Base-by-base conservation (phyloP, 805 yeast genomes). In the Ogataea haglerorum region DNA sequence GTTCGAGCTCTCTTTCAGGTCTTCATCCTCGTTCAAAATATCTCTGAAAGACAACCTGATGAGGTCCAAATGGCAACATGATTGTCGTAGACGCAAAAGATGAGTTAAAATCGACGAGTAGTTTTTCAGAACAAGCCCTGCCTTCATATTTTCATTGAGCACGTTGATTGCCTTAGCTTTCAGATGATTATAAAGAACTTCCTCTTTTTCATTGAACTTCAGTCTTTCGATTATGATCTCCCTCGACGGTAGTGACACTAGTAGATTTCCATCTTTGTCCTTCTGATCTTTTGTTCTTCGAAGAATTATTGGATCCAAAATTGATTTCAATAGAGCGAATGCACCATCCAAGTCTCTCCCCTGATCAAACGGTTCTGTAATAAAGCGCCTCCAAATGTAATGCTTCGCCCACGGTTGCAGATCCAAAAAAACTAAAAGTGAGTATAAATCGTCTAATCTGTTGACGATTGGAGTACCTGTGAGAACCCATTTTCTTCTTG, bases 401-500 rank as follows among this genome's bases (percentile, higher is more conserved):
- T 85, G 80, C 51, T 84, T 83, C 28, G 81, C 70, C 97, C 97
- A 91, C 1, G 98, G 98, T 51, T 85, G 87, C n/a, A 90, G 63
- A 30, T 79, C 70, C 34, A 91, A 63, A 53, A 82, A 91, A 49
- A 79, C 78, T 13, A 89, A 76, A 35, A 89, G 62, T 5, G 95
- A 82, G 56, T 76, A 90, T 34, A 91, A 63, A 59, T 91, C 98
- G 59, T 91, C 97, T 8, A 91, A 67, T 47, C 90, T 67, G 60
- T 90, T 90, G 28, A 89, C 84, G 21, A 90, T 85, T 0, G 98
- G 97, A 0, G 98, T 90, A 6, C 98, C 98, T 0, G 97, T 88
- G 34, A 91, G 67, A 3, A 84, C 70, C 98, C 98, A 90, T 45
- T 78, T 78, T 35, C 93, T 69, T 14, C 70, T 67, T 52, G 86